phyloP scores from a whole-genome alignment of 371 early-diverging fungal genomes.

The Apophysomyces ossiformis region DNA sequence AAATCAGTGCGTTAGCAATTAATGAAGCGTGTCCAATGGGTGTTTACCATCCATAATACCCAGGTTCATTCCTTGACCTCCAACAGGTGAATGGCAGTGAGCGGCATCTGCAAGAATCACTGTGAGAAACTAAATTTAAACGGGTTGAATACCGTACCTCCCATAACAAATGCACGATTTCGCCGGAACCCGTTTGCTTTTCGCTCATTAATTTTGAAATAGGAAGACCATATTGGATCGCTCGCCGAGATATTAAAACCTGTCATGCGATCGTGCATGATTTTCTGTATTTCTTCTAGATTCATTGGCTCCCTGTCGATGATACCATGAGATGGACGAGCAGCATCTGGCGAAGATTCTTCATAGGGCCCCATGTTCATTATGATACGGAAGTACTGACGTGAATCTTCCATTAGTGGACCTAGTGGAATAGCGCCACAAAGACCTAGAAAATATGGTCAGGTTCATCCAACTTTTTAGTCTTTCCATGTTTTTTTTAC shows the following conservation, averaged over 20 bases:
- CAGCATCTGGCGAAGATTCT: not conserved
- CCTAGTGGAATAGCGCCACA: not conserved
- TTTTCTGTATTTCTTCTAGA: slow-evolving; percentile 10
- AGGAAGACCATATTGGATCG: slow-evolving; percentile 26
- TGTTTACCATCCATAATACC: slow-evolving; percentile 49
- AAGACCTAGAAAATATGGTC: not conserved
- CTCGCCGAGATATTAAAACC: slow-evolving; percentile 12
- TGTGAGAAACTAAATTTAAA: not conserved
- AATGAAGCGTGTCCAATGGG: not conserved
- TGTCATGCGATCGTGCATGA: not conserved
- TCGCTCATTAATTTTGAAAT: slow-evolving; percentile 48
- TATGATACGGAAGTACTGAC: slow-evolving; percentile 10
- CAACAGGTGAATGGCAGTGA: slow-evolving; percentile 47
- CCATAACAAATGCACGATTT: slow-evolving; percentile 38
- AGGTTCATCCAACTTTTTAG: not conserved
- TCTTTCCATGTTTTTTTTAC: not conserved
- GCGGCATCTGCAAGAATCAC: slow-evolving; percentile 35
- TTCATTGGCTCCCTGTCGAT: not conserved
- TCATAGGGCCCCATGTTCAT: slow-evolving; percentile 13
- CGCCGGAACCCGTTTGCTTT: slow-evolving; percentile 44
- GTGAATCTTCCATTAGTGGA: not conserved
- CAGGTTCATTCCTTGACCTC: slow-evolving; percentile 46
- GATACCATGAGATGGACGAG: slow-evolving; percentile 11
- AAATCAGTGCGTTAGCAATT: not conserved
- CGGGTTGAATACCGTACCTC: slow-evolving; percentile 30